Percentiles rank a stretch among this genome's conserved stretches.
phyloP scores from a whole-genome alignment of 2,329 filamentous ascomycete genomes.

The Neoscytalidium dimidiatum region DNA sequence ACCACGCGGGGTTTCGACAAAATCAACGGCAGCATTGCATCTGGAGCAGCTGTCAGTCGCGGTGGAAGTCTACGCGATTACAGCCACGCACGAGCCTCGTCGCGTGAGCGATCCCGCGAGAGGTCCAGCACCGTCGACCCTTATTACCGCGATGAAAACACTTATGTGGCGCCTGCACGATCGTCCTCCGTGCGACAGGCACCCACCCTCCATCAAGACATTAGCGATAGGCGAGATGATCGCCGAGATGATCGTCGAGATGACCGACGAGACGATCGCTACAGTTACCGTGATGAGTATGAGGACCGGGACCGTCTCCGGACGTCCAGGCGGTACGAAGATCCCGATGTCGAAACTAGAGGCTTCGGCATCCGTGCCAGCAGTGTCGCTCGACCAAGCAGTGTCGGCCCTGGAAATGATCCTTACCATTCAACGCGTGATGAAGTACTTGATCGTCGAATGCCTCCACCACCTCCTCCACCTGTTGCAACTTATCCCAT shows the following conservation, averaged over 20 bases:
- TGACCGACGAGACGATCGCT: slow-evolving; percentile 34
- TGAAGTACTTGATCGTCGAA: slow-evolving; percentile 42
- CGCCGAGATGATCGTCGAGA: slow-evolving; percentile 10
- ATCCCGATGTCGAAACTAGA: slow-evolving; percentile 46
- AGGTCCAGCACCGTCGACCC: slow-evolving; percentile 22
- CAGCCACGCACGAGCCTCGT: slow-evolving; percentile 30
- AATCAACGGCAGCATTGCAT: slow-evolving; percentile 52
- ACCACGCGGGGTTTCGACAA: slow-evolving; percentile 72
- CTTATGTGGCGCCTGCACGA: slow-evolving; percentile 38
- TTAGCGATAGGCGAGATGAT: slow-evolving; percentile 10
- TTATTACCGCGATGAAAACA: slow-evolving; percentile 40
- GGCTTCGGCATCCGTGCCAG: slow-evolving; percentile 49
- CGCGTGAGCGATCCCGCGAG: slow-evolving; percentile 36
- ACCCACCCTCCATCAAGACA: slow-evolving; percentile 50
- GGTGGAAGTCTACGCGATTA: slow-evolving; percentile 23
- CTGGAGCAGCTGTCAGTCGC: slow-evolving; percentile 23
- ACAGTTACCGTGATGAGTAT: slow-evolving; percentile 45
- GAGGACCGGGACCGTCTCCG: slow-evolving; percentile 45
- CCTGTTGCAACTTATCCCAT: slow-evolving; percentile 3
- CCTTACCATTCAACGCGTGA: slow-evolving; percentile 30
- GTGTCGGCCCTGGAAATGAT: slow-evolving; percentile 15
- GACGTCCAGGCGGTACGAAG: slow-evolving; percentile 42
- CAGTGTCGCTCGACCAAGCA: slow-evolving; percentile 8
- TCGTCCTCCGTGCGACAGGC: slow-evolving; percentile 45
- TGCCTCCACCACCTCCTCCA: slow-evolving; percentile 20